Percentiles rank a stretch among this genome's conserved stretches.
Evolutionary conservation across 768 basidiomycete genomes (phyloP).

Genomic region (Boletus tomentosulus): DNA sequence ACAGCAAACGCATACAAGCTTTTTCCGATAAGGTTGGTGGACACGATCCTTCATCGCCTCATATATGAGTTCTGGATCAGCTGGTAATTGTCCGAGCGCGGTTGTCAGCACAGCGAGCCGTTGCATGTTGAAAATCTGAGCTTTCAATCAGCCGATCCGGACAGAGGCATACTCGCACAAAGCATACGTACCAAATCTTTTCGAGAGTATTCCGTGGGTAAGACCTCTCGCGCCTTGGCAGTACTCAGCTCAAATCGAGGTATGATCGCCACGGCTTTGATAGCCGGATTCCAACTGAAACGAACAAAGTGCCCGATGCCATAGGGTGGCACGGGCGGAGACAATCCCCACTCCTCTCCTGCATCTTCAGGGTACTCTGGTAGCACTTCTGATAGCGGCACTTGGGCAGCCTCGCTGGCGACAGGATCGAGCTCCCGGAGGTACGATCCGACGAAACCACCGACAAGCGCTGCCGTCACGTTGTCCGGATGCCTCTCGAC

Average conservation of each 20-base stretch:
- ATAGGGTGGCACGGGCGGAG: slow-evolving; percentile 81
- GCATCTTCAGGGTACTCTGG: slow-evolving; percentile 95
- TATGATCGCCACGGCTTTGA: slow-evolving; percentile 92
- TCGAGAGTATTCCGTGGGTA: slow-evolving; percentile 81
- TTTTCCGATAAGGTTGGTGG: slow-evolving; percentile 93
- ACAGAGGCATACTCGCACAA: not conserved
- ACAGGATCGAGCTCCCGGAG: slow-evolving; percentile 81
- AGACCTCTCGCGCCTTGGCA: slow-evolving; percentile 84
- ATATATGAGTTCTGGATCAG: slow-evolving; percentile 94
- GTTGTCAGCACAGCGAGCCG: slow-evolving; percentile 94
- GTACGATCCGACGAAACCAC: slow-evolving; percentile 97
- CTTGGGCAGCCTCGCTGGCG: slow-evolving; percentile 79
- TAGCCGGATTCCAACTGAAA: slow-evolving; percentile 78
- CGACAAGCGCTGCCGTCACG: slow-evolving; percentile 94
- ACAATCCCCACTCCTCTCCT: slow-evolving; percentile 83
- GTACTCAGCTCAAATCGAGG: slow-evolving; percentile 96
- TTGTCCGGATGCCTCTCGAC: slow-evolving; percentile 99
- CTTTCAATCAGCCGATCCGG: not conserved
- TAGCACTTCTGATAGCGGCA: slow-evolving; percentile 92
- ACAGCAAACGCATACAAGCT: slow-evolving; percentile 52
- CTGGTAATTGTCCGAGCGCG: slow-evolving; percentile 84
- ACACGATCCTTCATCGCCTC: slow-evolving; percentile 99
- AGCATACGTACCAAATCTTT: slow-evolving; percentile 70
- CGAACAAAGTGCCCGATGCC: slow-evolving; percentile 94
- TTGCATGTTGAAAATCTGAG: slow-evolving; percentile 95